These are phyloP conservation scores for Aspergillus vadensis DNA, from an alignment of 2,329 filamentous ascomycete genomes.

Conservation along the genomic window DNA sequence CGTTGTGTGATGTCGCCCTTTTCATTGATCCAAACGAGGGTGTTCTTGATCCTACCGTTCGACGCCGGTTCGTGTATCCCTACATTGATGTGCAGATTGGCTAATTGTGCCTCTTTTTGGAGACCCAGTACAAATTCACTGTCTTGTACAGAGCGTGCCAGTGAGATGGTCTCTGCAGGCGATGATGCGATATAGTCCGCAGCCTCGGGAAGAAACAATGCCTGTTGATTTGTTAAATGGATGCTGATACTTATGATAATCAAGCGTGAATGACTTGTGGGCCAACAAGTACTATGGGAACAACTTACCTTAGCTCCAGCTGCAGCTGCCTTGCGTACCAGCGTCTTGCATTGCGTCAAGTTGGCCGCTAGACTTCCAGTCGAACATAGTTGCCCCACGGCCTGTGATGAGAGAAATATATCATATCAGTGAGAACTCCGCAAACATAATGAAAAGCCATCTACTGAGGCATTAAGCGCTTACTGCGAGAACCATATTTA, in stretches of 20 bases:
- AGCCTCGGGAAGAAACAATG: constrained; percentile 90
- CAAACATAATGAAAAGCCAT: not conserved
- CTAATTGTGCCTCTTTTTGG: constrained; percentile 64
- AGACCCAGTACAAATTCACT: constrained; percentile 78
- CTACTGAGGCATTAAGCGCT: not conserved
- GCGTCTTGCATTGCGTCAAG: constrained; percentile 71
- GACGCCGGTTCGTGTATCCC: constrained; percentile 77
- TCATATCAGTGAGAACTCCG: constrained; percentile 16
- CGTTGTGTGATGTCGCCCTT: constrained; percentile 59
- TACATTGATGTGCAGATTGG: constrained; percentile 74
- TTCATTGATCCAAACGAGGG: constrained; percentile 66
- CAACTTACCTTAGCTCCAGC: constrained; percentile 72
- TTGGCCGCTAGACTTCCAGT: constrained; percentile 77
- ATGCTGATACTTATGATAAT: not conserved
- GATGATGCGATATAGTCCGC: constrained; percentile 80
- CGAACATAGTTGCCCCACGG: constrained; percentile 86
- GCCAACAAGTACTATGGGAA: not conserved
- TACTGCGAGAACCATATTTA: constrained; percentile 8
- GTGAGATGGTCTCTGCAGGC: constrained; percentile 66
- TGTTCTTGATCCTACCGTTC: constrained; percentile 61
- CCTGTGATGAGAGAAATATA: constrained; percentile 52
- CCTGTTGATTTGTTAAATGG: constrained; percentile 45
- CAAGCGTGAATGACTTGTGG: not conserved
- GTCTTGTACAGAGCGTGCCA: constrained; percentile 66
- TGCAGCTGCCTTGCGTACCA: constrained; percentile 71